Evolutionary conservation across 2,329 filamentous ascomycete genomes (phyloP).

Genomic region (Fusarium camptoceras): DNA sequence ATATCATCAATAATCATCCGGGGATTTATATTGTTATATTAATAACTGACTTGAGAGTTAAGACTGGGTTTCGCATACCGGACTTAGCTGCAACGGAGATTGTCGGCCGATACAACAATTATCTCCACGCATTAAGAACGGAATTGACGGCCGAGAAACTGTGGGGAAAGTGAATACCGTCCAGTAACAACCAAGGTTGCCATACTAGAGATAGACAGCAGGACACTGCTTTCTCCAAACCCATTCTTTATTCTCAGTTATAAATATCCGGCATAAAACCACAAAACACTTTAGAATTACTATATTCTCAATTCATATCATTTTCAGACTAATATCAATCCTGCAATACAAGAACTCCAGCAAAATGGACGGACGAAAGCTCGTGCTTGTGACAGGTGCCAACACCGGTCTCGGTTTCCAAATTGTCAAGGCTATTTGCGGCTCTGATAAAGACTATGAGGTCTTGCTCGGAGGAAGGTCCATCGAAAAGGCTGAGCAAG

Average conservation of each 20-base stretch:
- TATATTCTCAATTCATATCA: not conserved
- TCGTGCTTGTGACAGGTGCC: conserved; percentile 2
- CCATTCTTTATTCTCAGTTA: not conserved
- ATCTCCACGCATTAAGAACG: not conserved
- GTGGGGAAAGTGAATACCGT: not conserved
- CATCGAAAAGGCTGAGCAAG: not conserved
- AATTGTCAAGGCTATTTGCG: not conserved
- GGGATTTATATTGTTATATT: too few relatives aligned
- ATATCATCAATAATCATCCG: too few relatives aligned
- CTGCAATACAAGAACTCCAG: accelerated
- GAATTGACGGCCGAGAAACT: not conserved
- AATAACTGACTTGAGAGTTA: too few relatives aligned
- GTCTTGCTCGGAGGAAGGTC: not conserved
- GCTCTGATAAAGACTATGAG: not conserved
- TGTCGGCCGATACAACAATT: not conserved
- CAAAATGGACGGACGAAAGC: not conserved
- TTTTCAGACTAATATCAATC: not conserved
- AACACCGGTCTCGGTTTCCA: not conserved
- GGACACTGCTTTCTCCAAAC: not conserved
- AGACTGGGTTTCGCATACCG: conserved; percentile 49
- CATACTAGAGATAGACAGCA: not conserved
- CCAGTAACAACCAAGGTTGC: not conserved
- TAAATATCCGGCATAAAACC: not conserved
- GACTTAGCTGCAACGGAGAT: not conserved
- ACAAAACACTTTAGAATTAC: too few relatives aligned